phyloP scores from a whole-genome alignment of 2,329 filamentous ascomycete genomes.

The Colletotrichum sidae region DNA sequence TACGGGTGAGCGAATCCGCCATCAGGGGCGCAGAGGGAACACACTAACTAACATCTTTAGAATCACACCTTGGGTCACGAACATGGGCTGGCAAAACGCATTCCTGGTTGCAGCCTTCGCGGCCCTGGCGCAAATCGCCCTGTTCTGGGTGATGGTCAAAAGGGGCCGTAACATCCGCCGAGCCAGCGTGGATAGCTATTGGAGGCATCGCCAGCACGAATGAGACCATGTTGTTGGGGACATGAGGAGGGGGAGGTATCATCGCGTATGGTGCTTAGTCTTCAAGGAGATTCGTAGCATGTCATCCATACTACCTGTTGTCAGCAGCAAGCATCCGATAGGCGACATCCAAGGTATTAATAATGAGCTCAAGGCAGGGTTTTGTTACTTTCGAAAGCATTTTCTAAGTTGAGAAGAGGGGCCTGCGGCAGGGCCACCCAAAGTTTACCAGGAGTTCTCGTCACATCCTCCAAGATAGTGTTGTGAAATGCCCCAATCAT shows the following conservation, averaged over 20 bases:
- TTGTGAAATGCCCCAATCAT: too few relatives aligned
- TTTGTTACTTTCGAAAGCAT: too few relatives aligned
- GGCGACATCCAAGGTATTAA: too few relatives aligned
- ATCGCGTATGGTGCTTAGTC: too few relatives aligned
- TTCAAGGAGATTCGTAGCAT: too few relatives aligned
- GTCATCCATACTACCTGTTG: too few relatives aligned
- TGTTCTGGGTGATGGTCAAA: constrained; percentile 25
- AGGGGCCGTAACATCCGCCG: constrained; percentile 10
- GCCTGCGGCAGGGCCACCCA: too few relatives aligned
- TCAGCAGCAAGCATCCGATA: too few relatives aligned
- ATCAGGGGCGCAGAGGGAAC: constrained; percentile 33
- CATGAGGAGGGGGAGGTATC: not conserved
- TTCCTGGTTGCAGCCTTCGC: constrained; percentile 21
- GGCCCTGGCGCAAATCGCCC: not conserved
- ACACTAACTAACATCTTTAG: constrained; percentile 40
- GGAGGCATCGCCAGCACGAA: constrained; percentile 15
- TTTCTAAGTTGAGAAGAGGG: too few relatives aligned
- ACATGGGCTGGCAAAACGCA: constrained; percentile 18
- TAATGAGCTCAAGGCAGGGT: too few relatives aligned
- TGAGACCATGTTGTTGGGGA: not conserved
- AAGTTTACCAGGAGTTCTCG: too few relatives aligned
- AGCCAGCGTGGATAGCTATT: constrained; percentile 19
- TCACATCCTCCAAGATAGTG: too few relatives aligned
- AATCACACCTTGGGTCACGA: constrained; percentile 23
- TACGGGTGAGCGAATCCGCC: constrained; percentile 45